A percentile compares a stretch with the other conserved stretches of the same genome.
These are phyloP conservation scores for Fusarium tanahbumbuense DNA, from an alignment of 2,329 filamentous ascomycete species.

Conservation along the genomic window DNA sequence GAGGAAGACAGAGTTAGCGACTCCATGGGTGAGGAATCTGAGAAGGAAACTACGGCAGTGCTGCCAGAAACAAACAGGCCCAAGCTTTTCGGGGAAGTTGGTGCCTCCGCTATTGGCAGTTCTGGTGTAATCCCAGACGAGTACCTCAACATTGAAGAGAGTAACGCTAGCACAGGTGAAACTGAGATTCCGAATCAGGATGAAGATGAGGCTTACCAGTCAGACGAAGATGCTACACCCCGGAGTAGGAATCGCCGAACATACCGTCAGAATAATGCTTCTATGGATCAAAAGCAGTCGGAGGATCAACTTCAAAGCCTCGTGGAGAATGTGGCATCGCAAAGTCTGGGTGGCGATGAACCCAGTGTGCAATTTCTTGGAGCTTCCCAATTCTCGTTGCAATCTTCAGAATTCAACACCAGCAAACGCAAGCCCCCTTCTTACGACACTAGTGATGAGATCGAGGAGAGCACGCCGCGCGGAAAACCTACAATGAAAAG, in stretches of 20 bases:
- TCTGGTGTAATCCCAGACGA: constrained; percentile 63
- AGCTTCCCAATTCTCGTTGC: constrained; percentile 42
- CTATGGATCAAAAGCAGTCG: constrained; percentile 58
- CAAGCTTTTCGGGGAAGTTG: constrained; percentile 67
- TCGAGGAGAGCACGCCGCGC: constrained; percentile 52
- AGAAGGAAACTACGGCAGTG: constrained; percentile 82
- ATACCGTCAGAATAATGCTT: constrained; percentile 48
- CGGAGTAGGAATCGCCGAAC: constrained; percentile 43
- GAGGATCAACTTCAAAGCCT: constrained; percentile 63
- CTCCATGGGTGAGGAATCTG: constrained; percentile 73
- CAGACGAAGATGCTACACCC: constrained; percentile 53
- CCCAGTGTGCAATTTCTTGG: constrained; percentile 27
- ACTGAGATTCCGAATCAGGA: constrained; percentile 60
- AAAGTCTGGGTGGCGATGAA: constrained; percentile 65
- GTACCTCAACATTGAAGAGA: constrained; percentile 61
- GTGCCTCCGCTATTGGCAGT: constrained; percentile 64
- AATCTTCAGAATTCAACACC: constrained; percentile 55
- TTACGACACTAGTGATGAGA: constrained; percentile 64
- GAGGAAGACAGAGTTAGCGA: constrained; percentile 56
- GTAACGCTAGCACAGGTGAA: constrained; percentile 54
- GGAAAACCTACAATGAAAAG: constrained; percentile 66
- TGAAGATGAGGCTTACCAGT: constrained; percentile 57
- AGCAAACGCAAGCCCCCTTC: constrained; percentile 67
- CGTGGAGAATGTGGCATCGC: constrained; percentile 64
- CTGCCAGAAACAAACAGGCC: constrained; percentile 60